Conservation (phyloP, 345 rosid species). For the Cardamine chenopodiifolia region DNA sequence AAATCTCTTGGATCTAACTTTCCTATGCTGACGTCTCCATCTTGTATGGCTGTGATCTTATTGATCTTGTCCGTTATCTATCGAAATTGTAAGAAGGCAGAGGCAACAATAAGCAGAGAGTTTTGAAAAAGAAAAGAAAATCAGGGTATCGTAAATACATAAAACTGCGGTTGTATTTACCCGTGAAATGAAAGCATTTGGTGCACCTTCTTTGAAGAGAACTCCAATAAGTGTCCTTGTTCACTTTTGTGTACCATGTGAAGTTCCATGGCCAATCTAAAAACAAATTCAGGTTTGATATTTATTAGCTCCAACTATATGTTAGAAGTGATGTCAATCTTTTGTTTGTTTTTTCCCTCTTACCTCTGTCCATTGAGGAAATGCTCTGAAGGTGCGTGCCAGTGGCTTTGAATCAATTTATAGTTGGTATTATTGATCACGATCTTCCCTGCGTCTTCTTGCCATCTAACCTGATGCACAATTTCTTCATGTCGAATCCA, state of each 20-base stretch:
- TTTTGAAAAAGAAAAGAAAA: not conserved
- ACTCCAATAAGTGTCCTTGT: slow-evolving; percentile 45
- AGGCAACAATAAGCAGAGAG: not conserved
- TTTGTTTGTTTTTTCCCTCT: not conserved
- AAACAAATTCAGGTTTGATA: not conserved
- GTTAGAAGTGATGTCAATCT: not conserved
- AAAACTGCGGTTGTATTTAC: slow-evolving; percentile 30
- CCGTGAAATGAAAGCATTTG: slow-evolving; percentile 61
- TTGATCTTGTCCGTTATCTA: slow-evolving; percentile 37
- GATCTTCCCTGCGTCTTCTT: slow-evolving; percentile 45
- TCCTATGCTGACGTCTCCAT: slow-evolving; percentile 45
- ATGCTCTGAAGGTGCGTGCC: slow-evolving; percentile 88
- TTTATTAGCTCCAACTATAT: not conserved
- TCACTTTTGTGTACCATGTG: slow-evolving; percentile 58
- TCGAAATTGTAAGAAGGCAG: not conserved
- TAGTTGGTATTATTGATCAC: slow-evolving; percentile 53
- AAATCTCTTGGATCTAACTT: slow-evolving; percentile 55
- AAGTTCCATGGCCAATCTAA: slow-evolving; percentile 58
- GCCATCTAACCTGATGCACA: slow-evolving; percentile 37
- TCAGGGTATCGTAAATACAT: not conserved
- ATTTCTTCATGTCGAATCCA: slow-evolving; percentile 67
- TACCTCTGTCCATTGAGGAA: slow-evolving; percentile 59
- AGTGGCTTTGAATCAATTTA: slow-evolving; percentile 54
- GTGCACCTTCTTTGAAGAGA: slow-evolving; percentile 61
- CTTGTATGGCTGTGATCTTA: not conserved